Evolutionary conservation across 2,329 filamentous ascomycete genomes (phyloP).

Genomic region (Penicillium sp.): DNA sequence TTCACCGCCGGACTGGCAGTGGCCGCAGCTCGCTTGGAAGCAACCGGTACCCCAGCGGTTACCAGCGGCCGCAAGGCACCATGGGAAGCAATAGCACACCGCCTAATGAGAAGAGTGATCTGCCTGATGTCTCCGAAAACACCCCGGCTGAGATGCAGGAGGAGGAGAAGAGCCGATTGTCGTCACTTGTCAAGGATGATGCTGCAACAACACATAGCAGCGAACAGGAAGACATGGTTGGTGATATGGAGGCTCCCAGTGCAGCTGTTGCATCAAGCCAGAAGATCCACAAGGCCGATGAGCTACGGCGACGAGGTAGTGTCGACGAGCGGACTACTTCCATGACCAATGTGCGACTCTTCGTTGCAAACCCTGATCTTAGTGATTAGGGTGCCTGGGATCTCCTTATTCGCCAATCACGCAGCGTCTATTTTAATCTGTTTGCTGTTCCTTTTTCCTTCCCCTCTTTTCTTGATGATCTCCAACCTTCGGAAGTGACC

Average conservation of each 20-base stretch:
- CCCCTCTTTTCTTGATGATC: slow-evolving; percentile 17
- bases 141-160: slow-evolving; percentile 31
- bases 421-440: slow-evolving; percentile 7
- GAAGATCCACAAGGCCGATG: slow-evolving; percentile 45
- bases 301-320: slow-evolving; percentile 48
- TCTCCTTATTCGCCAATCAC: neutral
- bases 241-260: slow-evolving; percentile 50
- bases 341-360: slow-evolving; percentile 49
- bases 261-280: slow-evolving; percentile 39
- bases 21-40: slow-evolving; percentile 59
- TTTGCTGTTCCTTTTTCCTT: slow-evolving; percentile 4
- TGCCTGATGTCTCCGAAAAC: slow-evolving; percentile 45
- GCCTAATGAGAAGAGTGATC: slow-evolving; percentile 46
- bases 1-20: slow-evolving; percentile 58
- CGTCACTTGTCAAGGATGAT: slow-evolving; percentile 29
- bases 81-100: slow-evolving; percentile 56
- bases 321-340: slow-evolving; percentile 51
- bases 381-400: slow-evolving; percentile 33
- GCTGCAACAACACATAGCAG: slow-evolving; percentile 33
- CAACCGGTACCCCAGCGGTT: slow-evolving; percentile 48
- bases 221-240: slow-evolving; percentile 52
- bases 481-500: neutral
- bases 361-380: slow-evolving; percentile 50
- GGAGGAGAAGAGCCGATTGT: slow-evolving; percentile 27
- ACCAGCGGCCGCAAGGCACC: slow-evolving; percentile 44